phyloP scores from a whole-genome alignment of 2,329 filamentous ascomycete genomes.

The Fusarium sp. region DNA sequence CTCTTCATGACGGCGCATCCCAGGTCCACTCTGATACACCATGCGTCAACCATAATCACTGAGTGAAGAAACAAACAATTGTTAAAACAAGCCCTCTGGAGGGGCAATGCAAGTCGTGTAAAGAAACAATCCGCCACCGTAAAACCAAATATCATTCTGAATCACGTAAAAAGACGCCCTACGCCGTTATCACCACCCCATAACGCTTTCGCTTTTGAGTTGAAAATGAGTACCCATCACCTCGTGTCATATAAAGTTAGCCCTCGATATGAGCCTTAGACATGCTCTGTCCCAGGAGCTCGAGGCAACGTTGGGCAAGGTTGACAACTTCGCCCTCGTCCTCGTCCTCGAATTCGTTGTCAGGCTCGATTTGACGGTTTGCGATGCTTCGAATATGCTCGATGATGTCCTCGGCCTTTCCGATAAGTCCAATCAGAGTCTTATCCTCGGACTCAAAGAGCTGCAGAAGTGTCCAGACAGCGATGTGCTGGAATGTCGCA shows the following conservation, averaged over 20 bases:
- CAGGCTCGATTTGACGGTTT: slow-evolving; percentile 86
- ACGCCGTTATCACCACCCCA: slow-evolving; percentile 42
- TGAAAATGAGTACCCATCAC: slow-evolving; percentile 30
- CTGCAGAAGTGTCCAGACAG: slow-evolving; percentile 96
- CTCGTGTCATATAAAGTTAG: slow-evolving; percentile 51
- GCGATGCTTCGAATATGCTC: slow-evolving; percentile 92
- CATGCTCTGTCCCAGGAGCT: slow-evolving; percentile 80
- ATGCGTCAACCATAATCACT: slow-evolving; percentile 33
- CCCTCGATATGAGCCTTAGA: slow-evolving; percentile 87
- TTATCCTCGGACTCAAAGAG: slow-evolving; percentile 95
- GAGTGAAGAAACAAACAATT: slow-evolving; percentile 21
- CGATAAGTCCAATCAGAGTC: slow-evolving; percentile 86
- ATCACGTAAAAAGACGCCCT: slow-evolving; percentile 47
- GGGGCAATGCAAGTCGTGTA: slow-evolving; percentile 38
- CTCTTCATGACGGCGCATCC: slow-evolving; percentile 19
- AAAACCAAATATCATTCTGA: slow-evolving; percentile 45
- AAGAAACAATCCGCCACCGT: slow-evolving; percentile 34
- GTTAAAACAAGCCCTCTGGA: slow-evolving; percentile 30
- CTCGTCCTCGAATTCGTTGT: slow-evolving; percentile 87
- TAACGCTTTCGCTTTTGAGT: slow-evolving; percentile 46
- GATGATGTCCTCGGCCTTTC: slow-evolving; percentile 90
- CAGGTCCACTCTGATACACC: slow-evolving; percentile 21
- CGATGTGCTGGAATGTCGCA: slow-evolving; percentile 98
- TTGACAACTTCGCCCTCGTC: slow-evolving; percentile 94
- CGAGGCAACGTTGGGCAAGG: slow-evolving; percentile 88